phyloP scores from a whole-genome alignment of 306 rosid species.

The Dryas octopetala region DNA sequence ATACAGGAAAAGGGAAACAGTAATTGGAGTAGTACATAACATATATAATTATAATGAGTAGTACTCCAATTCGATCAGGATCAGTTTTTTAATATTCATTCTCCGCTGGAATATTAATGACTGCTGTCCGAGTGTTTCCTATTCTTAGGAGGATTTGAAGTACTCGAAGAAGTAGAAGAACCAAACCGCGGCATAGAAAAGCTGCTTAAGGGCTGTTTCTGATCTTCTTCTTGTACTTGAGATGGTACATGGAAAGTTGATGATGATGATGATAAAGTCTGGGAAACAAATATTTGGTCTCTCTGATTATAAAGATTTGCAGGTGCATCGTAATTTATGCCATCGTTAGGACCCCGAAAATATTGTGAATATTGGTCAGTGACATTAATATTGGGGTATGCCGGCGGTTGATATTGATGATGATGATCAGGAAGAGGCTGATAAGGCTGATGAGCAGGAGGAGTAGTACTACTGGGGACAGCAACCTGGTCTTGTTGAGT shows the following conservation, averaged over 20 bases:
- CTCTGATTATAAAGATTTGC: conserved; percentile 10
- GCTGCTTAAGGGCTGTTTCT: conserved; percentile 19
- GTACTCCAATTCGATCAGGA: no score
- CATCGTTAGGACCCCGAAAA: background rate
- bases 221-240: conserved; percentile 30
- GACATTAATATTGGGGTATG: background rate
- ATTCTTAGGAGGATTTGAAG: conserved; percentile 20
- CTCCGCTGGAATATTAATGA: no score
- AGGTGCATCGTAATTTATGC: background rate
- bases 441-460: background rate
- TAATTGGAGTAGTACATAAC: no score
- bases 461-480: no score
- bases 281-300: conserved; percentile 23
- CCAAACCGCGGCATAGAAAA: conserved; percentile 37
- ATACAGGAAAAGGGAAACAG: no score
- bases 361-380: conserved; percentile 6
- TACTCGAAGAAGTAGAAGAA: conserved; percentile 31
- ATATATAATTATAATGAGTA: no score
- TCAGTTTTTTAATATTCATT: no score
- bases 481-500: background rate
- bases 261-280: conserved; percentile 22
- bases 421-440: conserved; percentile 2
- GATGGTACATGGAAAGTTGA: conserved; percentile 22
- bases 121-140: conserved; percentile 34
- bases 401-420: conserved; percentile 1